Evolutionary conservation across 208 protist species (phyloP), one percentile per base, ranked within the genome.

Genomic region (Spongospora subterranea): DNA sequence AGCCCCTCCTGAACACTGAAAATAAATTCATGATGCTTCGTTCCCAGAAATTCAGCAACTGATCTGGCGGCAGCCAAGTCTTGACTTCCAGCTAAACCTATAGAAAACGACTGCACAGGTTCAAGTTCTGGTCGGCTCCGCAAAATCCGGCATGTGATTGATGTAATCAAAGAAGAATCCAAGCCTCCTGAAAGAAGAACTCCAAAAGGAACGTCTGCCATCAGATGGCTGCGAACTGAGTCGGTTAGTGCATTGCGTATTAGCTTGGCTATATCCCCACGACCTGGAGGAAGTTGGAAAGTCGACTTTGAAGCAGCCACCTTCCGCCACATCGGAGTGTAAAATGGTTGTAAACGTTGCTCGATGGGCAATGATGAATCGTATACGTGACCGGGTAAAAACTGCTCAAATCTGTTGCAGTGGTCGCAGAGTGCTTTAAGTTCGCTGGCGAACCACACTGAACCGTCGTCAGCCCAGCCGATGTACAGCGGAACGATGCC

Each of bases 1-100:
- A 97, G 92, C 60, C 96, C 96, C 76, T 97, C 95, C 65, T 97
- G 94, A 0, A 97, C 94, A 0, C 96, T 97, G 77, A 97, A 97
- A 77, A 90, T 65, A 91, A 96, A 96, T 90, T 95, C 94, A 92
- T 97, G 96, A 89, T 97, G 96, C 46, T 93, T 93, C 0, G 96
- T 97, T 40, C 94, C 95, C 32, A 98, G 64, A 88, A 94, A 95
- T 11, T 95, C 89, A 24, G 96, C 95, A 0, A 97, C 96, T 76
- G 96, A 92, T 35, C 93, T 53, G 1, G 45, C 96, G 89, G 95
- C 95, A 24, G 90, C 90, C 24, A 98, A 93, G 93, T 98, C 96
- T 0, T 96, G 96, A 0, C 95, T 93, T 54, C 93, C 95, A 1
- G 91, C 76, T 0, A 98, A 91, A 46, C 96, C 96, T 89, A 97